A percentile compares a stretch with the other conserved stretches of the same genome.
Conservation (phyloP, 2,329 filamentous ascomycete species). For the Colletotrichum noveboracense region DNA sequence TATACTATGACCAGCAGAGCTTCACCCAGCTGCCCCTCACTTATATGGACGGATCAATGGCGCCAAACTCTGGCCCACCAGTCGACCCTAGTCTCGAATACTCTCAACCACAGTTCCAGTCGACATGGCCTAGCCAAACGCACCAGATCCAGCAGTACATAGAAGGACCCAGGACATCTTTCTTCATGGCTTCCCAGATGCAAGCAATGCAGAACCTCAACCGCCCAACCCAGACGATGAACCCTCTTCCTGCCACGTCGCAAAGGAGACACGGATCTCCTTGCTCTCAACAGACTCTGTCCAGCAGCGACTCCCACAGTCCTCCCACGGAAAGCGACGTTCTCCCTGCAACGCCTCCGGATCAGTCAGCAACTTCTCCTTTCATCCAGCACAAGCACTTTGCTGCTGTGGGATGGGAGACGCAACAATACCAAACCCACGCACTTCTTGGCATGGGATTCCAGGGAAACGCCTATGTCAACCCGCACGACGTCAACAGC, state of each 20-base stretch:
- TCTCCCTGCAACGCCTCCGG: constrained; percentile 42
- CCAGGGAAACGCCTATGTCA: constrained; percentile 9
- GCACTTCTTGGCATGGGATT: neutral
- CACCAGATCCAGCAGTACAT: constrained; percentile 19
- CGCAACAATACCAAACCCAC: neutral
- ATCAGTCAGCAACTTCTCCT: constrained; percentile 36
- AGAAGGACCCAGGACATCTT: constrained; percentile 16
- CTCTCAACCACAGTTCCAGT: neutral
- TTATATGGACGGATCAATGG: neutral
- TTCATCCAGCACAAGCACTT: constrained; percentile 25
- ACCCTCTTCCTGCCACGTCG: constrained; percentile 26
- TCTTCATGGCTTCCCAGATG: constrained; percentile 6
- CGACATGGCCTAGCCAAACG: neutral
- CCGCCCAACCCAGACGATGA: neutral
- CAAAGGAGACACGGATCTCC: constrained; percentile 38
- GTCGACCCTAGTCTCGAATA: constrained; percentile 11
- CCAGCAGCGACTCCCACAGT: constrained; percentile 41
- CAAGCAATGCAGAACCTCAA: neutral
- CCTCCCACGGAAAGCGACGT: constrained; percentile 45
- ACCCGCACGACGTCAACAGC: constrained; percentile 18
- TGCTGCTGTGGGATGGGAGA: neutral
- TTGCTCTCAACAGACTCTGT: constrained; percentile 41
- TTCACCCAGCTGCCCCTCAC: neutral
- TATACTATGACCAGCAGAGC: neutral
- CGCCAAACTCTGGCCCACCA: neutral